Base-by-base conservation (phyloP, 176 grass and related monocot genomes). In the Olyra latifolia region DNA sequence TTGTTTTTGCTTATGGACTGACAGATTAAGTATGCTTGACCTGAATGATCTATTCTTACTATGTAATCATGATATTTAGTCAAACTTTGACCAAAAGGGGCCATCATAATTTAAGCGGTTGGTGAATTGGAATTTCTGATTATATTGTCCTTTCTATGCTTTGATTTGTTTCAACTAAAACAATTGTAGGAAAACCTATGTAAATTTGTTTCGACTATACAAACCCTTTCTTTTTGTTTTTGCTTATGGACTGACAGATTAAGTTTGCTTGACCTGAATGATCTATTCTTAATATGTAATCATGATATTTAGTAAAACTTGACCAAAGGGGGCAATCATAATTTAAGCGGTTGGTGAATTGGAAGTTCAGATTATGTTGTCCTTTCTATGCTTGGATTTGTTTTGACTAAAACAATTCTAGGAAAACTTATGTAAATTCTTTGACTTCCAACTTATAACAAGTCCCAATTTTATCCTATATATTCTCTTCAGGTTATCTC, bases 181-280 rank as follows among this genome's bases (percentile, higher is more conserved):
- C n/a, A n/a, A n/a, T n/a, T n/a, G n/a, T n/a, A n/a, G n/a, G n/a
- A n/a, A n/a, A n/a, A n/a, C n/a, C n/a, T n/a, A n/a, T n/a, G n/a
- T n/a, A n/a, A n/a, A n/a, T n/a, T n/a, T n/a, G n/a, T n/a, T n/a
- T n/a, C n/a, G n/a, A 0, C 10, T 66, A 39, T 84, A 5, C 17
- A 77, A 5, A 6, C 5, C 45, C 67, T 77, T 60, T 0, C 16
- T 2, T 90, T 54, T 85, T 20, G 54, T 19, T 54, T 72, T 4
- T 79, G 17, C 17, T 43, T 62, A 85, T 79, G 24, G 22, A 58
- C 12, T 58, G 12, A 27, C 23, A 1, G 11, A 85, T 43, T 71
- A 39, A 52, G 54, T 71, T 62, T 42, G 12, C 24, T 77, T 84
- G 53, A 52, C 49, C 45, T 54, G 70, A 20, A 75, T 69, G 28